phyloP scores from a whole-genome alignment of 1,284 basidiomycete genomes.

The Cerioporus squamosus region DNA sequence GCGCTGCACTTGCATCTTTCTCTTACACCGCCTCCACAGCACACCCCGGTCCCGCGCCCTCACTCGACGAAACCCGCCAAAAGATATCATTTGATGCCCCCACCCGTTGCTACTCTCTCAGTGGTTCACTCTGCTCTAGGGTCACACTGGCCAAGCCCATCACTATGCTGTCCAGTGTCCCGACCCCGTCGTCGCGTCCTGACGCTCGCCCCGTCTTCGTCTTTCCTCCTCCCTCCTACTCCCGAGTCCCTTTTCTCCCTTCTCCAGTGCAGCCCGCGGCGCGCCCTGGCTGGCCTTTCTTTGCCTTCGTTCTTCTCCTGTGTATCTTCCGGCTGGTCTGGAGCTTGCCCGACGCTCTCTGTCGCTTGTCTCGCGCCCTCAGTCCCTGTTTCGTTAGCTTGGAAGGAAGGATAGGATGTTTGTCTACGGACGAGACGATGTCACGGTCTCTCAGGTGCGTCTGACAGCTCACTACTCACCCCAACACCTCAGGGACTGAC shows the following conservation, averaged over 20 bases:
- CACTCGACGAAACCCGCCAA: neutral
- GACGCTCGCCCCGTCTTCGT: conserved; percentile 11
- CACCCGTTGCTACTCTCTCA: neutral
- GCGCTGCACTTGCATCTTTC: neutral
- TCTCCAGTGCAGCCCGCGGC: conserved; percentile 14
- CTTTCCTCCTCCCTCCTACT: conserved; percentile 7
- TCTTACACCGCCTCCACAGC: neutral
- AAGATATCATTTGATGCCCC: neutral
- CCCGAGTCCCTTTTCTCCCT: conserved; percentile 8
- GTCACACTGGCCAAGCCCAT: neutral
- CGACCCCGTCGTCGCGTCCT: neutral
- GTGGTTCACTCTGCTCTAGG: neutral
- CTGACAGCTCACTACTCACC: neutral
- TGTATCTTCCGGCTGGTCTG: conserved; percentile 22
- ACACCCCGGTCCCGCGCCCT: neutral
- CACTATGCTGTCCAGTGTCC: conserved; percentile 6
- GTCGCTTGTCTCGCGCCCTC: neutral
- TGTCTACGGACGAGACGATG: neutral
- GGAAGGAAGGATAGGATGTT: neutral
- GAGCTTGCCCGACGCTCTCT: conserved; percentile 21
- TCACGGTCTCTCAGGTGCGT: neutral
- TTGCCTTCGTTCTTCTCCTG: neutral
- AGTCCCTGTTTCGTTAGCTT: neutral
- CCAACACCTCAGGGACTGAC: no score
- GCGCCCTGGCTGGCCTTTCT: conserved; percentile 13